A percentile compares a stretch with the other conserved stretches of the same genome.
phyloP scores from a whole-genome alignment of 1,139 yeast species.

The Geotrichum bryndzae region DNA sequence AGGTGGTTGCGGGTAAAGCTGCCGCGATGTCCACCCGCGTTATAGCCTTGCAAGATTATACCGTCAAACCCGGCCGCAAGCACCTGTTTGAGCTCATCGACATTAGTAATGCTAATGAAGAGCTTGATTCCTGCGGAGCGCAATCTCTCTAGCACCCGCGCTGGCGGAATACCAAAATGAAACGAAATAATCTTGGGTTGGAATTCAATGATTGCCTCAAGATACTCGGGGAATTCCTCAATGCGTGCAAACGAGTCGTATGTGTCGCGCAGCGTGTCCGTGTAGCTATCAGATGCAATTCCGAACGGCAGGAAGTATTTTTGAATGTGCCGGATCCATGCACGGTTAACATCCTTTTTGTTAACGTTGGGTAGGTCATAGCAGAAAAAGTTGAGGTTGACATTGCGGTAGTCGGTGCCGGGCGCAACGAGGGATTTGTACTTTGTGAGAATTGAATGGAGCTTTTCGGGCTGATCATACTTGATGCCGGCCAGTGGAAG shows the following conservation, averaged over 20 bases:
- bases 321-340: background rate
- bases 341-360: background rate
- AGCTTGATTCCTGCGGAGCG: background rate
- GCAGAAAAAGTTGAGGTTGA: conserved; percentile 1
- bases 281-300: background rate
- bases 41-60: background rate
- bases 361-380: background rate
- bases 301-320: background rate
- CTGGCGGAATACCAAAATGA: conserved; percentile 7
- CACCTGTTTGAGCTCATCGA: background rate
- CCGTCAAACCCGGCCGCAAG: background rate
- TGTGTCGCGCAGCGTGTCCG: background rate
- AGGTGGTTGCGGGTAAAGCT: background rate
- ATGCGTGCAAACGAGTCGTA: background rate
- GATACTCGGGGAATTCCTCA: background rate
- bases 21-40: conserved; percentile 7
- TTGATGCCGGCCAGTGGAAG: background rate
- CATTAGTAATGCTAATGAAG: background rate
- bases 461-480: background rate
- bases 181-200: background rate
- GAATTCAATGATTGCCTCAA: background rate
- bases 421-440: background rate
- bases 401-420: background rate
- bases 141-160: background rate
- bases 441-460: background rate